Percentiles rank a stretch among this genome's conserved stretches.
phyloP scores from a whole-genome alignment of 352 stramenopile species.

The Globisporangium mamillatum region DNA sequence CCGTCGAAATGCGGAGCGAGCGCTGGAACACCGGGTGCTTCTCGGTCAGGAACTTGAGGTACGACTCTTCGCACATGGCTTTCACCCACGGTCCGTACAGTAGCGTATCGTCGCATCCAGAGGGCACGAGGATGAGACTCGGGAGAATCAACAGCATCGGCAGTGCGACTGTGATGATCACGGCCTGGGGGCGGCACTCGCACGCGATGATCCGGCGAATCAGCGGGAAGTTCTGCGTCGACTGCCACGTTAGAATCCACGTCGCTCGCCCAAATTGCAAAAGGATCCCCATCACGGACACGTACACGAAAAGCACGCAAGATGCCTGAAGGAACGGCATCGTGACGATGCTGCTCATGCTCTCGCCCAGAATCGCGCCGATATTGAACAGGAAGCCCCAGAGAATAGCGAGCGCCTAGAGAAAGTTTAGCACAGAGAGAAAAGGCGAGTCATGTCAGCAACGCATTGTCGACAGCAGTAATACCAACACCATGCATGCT shows the following conservation, averaged over 20 bases:
- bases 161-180: constrained; percentile 72
- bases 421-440: neutral
- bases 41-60: constrained; percentile 82
- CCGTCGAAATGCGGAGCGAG: constrained; percentile 69
- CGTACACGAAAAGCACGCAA: constrained; percentile 80
- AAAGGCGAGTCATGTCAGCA: constrained; percentile 18
- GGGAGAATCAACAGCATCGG: constrained; percentile 74
- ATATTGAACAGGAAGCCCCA: constrained; percentile 87
- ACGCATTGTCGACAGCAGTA: neutral
- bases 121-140: constrained; percentile 74
- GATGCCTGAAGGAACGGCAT: constrained; percentile 76
- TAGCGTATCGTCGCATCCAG: constrained; percentile 36
- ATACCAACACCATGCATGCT: neutral
- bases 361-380: constrained; percentile 79
- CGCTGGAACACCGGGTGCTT: constrained; percentile 83
- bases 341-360: constrained; percentile 82
- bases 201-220: constrained; percentile 82
- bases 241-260: constrained; percentile 90
- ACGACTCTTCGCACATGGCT: constrained; percentile 77
- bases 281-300: constrained; percentile 82
- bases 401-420: constrained; percentile 73
- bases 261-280: constrained; percentile 79
- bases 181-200: constrained; percentile 72
- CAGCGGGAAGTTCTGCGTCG: constrained; percentile 81
- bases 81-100: constrained; percentile 39